Evolutionary conservation across 2,329 filamentous ascomycete genomes (phyloP).

Genomic region (Talaromyces sp.): DNA sequence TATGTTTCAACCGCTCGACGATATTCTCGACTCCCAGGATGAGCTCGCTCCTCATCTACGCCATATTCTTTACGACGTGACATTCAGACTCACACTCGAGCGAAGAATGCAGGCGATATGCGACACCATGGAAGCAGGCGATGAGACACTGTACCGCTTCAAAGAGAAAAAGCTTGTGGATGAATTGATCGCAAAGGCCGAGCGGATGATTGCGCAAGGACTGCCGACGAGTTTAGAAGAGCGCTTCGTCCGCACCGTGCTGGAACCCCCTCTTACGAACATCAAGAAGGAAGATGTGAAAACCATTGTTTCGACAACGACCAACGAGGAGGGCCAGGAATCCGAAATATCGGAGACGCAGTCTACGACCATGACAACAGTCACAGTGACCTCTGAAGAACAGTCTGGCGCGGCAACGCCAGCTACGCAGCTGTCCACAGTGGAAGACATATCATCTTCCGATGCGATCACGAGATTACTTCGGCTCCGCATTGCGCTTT

Average conservation of each 20-base stretch:
- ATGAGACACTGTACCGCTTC: conserved; percentile 79
- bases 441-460: conserved; percentile 23
- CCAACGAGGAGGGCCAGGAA: conserved; percentile 22
- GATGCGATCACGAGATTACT: conserved; percentile 41
- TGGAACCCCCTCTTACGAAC: conserved; percentile 72
- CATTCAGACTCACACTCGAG: conserved; percentile 50
- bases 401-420: conserved; percentile 33
- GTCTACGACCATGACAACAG: conserved; percentile 26
- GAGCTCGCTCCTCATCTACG: conserved; percentile 38
- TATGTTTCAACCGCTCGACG: conserved; percentile 46
- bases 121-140: conserved; percentile 76
- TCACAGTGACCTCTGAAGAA: conserved; percentile 21
- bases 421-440: conserved; percentile 29
- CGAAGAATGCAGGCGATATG: conserved; percentile 66
- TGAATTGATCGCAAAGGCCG: conserved; percentile 67
- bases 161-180: conserved; percentile 65
- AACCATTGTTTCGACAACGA: conserved; percentile 15
- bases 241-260: conserved; percentile 68
- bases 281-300: conserved; percentile 55
- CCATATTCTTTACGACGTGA: conserved; percentile 35
- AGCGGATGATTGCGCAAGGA: conserved; percentile 58
- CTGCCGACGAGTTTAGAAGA: conserved; percentile 81
- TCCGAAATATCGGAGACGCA: conserved; percentile 26
- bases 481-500: conserved; percentile 46
- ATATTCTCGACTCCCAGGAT: conserved; percentile 44